These are phyloP conservation scores for Calonectria pteridis DNA, from an alignment of 2,329 filamentous ascomycete species.

Conservation along the genomic window DNA sequence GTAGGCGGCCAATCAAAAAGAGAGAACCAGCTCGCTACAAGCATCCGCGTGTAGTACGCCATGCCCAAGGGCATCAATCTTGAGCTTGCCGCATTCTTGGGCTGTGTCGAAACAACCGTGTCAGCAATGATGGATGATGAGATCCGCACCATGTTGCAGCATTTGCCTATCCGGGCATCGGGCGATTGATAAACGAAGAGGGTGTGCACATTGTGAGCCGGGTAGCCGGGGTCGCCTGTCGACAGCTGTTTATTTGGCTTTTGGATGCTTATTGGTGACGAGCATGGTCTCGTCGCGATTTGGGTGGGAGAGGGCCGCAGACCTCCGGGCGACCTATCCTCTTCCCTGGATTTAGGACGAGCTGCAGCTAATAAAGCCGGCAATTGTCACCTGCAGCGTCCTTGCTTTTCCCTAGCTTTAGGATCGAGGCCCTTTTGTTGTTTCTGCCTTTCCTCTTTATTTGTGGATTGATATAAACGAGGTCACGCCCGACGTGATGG, in stretches of 20 bases:
- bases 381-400: not conserved
- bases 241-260: not conserved
- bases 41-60: not conserved
- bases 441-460: not conserved
- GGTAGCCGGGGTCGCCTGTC: not conserved
- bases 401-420: not conserved
- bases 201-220: not conserved
- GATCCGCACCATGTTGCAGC: not conserved
- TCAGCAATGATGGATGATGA: not conserved
- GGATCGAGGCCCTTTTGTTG: not conserved
- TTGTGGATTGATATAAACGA: not conserved
- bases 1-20: not conserved
- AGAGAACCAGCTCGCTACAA: not conserved
- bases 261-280: not conserved
- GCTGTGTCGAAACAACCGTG: not conserved
- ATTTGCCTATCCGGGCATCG: not conserved
- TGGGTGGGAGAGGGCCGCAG: not conserved
- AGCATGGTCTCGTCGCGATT: not conserved
- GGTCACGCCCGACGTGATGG: not conserved
- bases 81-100: not conserved
- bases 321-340: not conserved
- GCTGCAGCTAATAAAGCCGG: not conserved
- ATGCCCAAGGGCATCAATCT: not conserved
- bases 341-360: not conserved
- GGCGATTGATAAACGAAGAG: not conserved